phyloP scores from a whole-genome alignment of 257 asterid species.

The Penstemon davidsonii region DNA sequence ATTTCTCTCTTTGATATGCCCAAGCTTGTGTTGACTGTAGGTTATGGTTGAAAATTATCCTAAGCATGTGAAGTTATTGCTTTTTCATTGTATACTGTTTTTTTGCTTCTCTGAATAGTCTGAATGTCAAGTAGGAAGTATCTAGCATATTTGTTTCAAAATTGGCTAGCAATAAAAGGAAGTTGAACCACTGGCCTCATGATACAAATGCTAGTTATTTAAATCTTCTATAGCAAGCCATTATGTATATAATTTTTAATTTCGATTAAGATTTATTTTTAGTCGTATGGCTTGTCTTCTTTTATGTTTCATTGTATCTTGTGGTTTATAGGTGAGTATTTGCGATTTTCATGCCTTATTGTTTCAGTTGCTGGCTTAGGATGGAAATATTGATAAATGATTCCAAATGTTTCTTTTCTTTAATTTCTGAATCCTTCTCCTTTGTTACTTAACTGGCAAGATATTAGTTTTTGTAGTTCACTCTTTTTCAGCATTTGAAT shows the following conservation, averaged over 20 bases:
- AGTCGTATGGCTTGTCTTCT: neutral
- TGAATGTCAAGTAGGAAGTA: neutral
- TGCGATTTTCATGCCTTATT: too few species aligned
- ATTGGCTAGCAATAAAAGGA: neutral
- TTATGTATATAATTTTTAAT: too few species aligned
- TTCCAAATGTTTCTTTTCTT: too few species aligned
- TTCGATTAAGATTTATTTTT: neutral
- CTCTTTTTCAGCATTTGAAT: too few species aligned
- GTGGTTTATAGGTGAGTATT: too few species aligned
- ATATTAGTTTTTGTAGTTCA: too few species aligned
- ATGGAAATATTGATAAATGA: too few species aligned
- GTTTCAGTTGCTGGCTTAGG: too few species aligned
- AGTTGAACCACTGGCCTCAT: too few species aligned
- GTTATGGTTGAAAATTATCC: neutral
- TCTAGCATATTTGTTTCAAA: neutral
- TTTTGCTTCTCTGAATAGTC: neutral
- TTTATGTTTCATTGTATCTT: neutral
- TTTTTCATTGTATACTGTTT: neutral
- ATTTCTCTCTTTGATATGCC: conserved; percentile 16
- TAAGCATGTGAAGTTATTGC: conserved; percentile 2
- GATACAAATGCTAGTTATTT: neutral
- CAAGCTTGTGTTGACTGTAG: neutral
- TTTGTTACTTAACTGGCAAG: too few species aligned
- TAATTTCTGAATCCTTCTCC: too few species aligned
- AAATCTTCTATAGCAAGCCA: neutral